Conservation (phyloP, 2,329 filamentous ascomycete genomes). For the Ophiocordyceps camponoti-rufipedis region DNA sequence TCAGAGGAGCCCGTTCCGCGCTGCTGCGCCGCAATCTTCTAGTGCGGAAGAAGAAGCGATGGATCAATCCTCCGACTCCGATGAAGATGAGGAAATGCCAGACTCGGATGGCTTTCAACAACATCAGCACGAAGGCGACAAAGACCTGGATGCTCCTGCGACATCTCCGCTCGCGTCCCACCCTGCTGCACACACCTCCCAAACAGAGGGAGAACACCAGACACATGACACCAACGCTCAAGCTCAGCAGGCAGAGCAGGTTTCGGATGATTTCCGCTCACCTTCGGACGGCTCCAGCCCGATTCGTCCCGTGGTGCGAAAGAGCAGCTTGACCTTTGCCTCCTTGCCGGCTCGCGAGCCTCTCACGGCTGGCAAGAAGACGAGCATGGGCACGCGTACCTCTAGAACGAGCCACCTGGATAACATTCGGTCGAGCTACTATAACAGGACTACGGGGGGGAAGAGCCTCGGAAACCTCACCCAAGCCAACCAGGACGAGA, state of each 20-base stretch:
- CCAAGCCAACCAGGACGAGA: slow-evolving; percentile 24
- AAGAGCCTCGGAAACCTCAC: slow-evolving; percentile 43
- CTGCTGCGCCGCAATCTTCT: slow-evolving; percentile 12
- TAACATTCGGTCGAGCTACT: slow-evolving; percentile 52
- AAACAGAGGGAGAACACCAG: neutral
- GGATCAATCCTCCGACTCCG: slow-evolving; percentile 8
- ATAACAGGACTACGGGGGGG: slow-evolving; percentile 54
- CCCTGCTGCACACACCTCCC: neutral
- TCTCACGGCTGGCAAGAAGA: slow-evolving; percentile 55
- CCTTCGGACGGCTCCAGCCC: slow-evolving; percentile 57
- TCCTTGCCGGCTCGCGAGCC: slow-evolving; percentile 84
- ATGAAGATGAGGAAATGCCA: neutral
- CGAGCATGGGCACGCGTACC: slow-evolving; percentile 50
- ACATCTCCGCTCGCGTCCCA: neutral
- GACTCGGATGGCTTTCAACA: neutral
- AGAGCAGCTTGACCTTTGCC: slow-evolving; percentile 90
- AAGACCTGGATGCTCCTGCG: neutral
- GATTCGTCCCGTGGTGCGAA: slow-evolving; percentile 59
- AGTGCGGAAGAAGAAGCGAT: slow-evolving; percentile 19
- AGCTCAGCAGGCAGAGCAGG: neutral
- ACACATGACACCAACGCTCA: neutral
- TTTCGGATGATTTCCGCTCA: slow-evolving; percentile 31
- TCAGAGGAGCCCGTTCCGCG: slow-evolving; percentile 8
- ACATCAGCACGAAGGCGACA: neutral
- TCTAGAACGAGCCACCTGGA: slow-evolving; percentile 70